These are phyloP conservation scores for Chrysosporium keratinophilum DNA, from an alignment of 2,329 filamentous ascomycete species.

Conservation along the genomic window DNA sequence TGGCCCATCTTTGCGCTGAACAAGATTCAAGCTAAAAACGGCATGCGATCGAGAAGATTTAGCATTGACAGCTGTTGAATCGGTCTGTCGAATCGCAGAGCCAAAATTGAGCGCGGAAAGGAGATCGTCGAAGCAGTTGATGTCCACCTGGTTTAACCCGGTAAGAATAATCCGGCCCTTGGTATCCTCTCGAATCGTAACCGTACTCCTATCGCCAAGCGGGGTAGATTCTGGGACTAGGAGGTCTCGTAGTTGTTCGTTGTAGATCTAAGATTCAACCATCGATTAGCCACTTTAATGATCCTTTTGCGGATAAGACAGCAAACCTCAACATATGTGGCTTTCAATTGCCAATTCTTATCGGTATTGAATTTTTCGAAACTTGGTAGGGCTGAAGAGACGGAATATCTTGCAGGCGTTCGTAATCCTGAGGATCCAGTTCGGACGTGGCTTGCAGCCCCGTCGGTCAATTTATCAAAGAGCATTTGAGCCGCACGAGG, in stretches of 20 bases:
- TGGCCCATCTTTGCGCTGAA: slow-evolving; percentile 60
- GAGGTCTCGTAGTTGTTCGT: slow-evolving; percentile 86
- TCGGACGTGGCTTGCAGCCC: slow-evolving; percentile 41
- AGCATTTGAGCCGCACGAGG: slow-evolving; percentile 76
- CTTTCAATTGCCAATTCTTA: slow-evolving; percentile 81
- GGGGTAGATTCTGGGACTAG: slow-evolving; percentile 66
- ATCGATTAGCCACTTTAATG: neutral
- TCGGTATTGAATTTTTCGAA: slow-evolving; percentile 44
- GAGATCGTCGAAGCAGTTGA: slow-evolving; percentile 86
- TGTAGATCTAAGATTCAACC: slow-evolving; percentile 62
- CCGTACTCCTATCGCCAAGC: slow-evolving; percentile 58
- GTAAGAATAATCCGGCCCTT: slow-evolving; percentile 93
- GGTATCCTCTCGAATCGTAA: slow-evolving; percentile 88
- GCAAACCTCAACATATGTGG: slow-evolving; percentile 67
- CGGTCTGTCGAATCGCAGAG: slow-evolving; percentile 88
- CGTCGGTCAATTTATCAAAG: slow-evolving; percentile 56
- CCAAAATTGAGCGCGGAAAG: slow-evolving; percentile 83
- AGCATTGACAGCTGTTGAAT: slow-evolving; percentile 93
- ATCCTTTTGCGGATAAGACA: neutral
- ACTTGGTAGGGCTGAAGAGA: slow-evolving; percentile 37
- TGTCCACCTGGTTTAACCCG: slow-evolving; percentile 73
- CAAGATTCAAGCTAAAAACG: slow-evolving; percentile 87
- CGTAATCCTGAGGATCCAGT: slow-evolving; percentile 66
- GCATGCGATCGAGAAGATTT: slow-evolving; percentile 96
- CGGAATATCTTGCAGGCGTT: slow-evolving; percentile 68